Base-by-base conservation (phyloP, 2,329 filamentous ascomycete species). In the Fusarium sp. region DNA sequence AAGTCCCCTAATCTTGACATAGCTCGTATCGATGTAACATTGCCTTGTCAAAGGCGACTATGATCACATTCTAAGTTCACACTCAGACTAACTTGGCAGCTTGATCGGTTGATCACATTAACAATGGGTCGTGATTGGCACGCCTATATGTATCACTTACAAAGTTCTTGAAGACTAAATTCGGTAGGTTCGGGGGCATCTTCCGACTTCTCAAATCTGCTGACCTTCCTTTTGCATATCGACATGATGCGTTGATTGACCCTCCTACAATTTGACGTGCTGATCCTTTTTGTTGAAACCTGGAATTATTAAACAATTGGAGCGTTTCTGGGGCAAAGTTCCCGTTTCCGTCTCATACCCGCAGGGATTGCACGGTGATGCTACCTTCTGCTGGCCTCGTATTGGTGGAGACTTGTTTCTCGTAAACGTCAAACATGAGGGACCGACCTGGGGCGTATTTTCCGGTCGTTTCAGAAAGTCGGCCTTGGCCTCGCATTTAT, bases 281-380 rank as follows among this genome's bases (percentile, higher is more conserved):
- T n/a, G 53, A 62, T 62, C 54, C 22, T 46, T 62, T 58, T 7
- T n/a, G n/a, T 65, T 44, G 47, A 50, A 46, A 44, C 45, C 17
- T 10, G 31, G 28, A 21, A 49, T 43, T 14, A 5, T 51, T 4
- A 26, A 33, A 8, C 26, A n/a, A 61, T 56, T 61, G 57, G 57
- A 38, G 57, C 51, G 51, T 43, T 43, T 56, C 34, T 58, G 38
- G 55, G n/a, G 9, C 19, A 4, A 24, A 47, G 14, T 36, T 26
- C 34, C 51, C 57, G 22, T 38, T 47, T 43, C 34, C 28, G 42
- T 28, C 31, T 49, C 34, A 47, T 44, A n/a, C 15, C 42, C 42
- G 42, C 42, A 24, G 57, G 21, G 44, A 6, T 31, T 22, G n/a
- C 22, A 43, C 28, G 24, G 40, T 33, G n/a, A 60, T 60, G 43